These are phyloP conservation scores for Myriosclerotinia scirpicola DNA, from an alignment of 2,329 filamentous ascomycete species.

Conservation along the genomic window DNA sequence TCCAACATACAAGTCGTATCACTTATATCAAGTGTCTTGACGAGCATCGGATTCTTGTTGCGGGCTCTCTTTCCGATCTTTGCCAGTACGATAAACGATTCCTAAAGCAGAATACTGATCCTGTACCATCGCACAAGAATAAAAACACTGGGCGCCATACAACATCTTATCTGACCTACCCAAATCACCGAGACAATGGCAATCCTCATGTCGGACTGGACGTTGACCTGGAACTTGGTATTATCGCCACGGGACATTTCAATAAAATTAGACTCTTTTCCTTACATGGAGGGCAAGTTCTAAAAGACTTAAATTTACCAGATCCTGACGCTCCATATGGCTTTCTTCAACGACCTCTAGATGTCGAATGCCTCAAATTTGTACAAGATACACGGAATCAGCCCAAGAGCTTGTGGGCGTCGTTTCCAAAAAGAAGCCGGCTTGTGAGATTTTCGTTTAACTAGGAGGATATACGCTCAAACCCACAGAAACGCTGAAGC, in stretches of 20 bases:
- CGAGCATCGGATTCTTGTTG: slow-evolving; percentile 52
- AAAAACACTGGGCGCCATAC: slow-evolving; percentile 25
- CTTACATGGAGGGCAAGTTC: slow-evolving; percentile 30
- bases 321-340: neutral
- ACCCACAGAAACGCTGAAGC: neutral
- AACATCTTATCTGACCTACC: slow-evolving; percentile 50
- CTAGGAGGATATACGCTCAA: neutral
- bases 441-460: slow-evolving; percentile 5
- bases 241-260: slow-evolving; percentile 49
- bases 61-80: slow-evolving; percentile 52
- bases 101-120: slow-evolving; percentile 19
- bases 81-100: slow-evolving; percentile 59
- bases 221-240: slow-evolving; percentile 47
- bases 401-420: slow-evolving; percentile 32
- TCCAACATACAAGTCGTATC: slow-evolving; percentile 45
- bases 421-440: neutral
- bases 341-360: neutral
- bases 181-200: slow-evolving; percentile 51
- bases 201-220: slow-evolving; percentile 54
- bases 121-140: slow-evolving; percentile 15
- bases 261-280: slow-evolving; percentile 34
- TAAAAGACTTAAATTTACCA: neutral
- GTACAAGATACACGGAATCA: slow-evolving; percentile 27
- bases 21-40: slow-evolving; percentile 53
- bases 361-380: slow-evolving; percentile 31